Conservation (phyloP, 2,329 filamentous ascomycete species). For the Claviceps sorghi region DNA sequence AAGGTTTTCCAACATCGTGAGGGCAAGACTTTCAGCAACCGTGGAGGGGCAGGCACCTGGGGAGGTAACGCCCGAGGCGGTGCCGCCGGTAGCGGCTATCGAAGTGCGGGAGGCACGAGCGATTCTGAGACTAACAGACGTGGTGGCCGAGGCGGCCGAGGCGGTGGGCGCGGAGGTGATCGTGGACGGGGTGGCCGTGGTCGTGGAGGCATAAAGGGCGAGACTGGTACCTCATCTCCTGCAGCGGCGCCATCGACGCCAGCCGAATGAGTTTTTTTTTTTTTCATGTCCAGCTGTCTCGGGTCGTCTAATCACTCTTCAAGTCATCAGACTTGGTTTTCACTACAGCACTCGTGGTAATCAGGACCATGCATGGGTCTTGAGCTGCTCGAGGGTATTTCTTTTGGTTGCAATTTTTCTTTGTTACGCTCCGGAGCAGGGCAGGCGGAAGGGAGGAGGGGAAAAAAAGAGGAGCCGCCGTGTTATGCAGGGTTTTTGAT, state of each 20-base stretch:
- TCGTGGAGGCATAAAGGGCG: slow-evolving; percentile 43
- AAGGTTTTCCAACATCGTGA: slow-evolving; percentile 67
- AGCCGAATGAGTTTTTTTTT: slow-evolving; percentile 11
- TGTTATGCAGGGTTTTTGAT: slow-evolving; percentile 4
- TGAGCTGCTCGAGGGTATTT: not conserved
- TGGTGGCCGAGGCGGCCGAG: slow-evolving; percentile 39
- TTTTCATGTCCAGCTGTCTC: not conserved
- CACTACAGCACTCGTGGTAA: not conserved
- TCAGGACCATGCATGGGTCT: not conserved
- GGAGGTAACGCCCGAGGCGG: slow-evolving; percentile 51
- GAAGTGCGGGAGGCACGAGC: slow-evolving; percentile 66
- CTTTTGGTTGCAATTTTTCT: slow-evolving; percentile 8
- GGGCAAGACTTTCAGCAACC: slow-evolving; percentile 37
- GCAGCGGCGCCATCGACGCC: slow-evolving; percentile 37
- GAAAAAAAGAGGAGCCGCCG: slow-evolving; percentile 3
- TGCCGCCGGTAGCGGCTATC: slow-evolving; percentile 54
- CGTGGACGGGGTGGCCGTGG: slow-evolving; percentile 43
- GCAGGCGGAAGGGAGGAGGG: slow-evolving; percentile 2
- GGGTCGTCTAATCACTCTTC: not conserved
- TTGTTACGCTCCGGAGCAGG: slow-evolving; percentile 10
- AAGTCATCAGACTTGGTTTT: not conserved
- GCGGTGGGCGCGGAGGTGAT: slow-evolving; percentile 43
- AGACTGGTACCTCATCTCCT: slow-evolving; percentile 39
- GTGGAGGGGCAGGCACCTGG: slow-evolving; percentile 54
- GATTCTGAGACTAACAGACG: slow-evolving; percentile 46